Evolutionary conservation across 2,329 filamentous ascomycete species (phyloP).

Genomic region (Xylariaceae sp.): DNA sequence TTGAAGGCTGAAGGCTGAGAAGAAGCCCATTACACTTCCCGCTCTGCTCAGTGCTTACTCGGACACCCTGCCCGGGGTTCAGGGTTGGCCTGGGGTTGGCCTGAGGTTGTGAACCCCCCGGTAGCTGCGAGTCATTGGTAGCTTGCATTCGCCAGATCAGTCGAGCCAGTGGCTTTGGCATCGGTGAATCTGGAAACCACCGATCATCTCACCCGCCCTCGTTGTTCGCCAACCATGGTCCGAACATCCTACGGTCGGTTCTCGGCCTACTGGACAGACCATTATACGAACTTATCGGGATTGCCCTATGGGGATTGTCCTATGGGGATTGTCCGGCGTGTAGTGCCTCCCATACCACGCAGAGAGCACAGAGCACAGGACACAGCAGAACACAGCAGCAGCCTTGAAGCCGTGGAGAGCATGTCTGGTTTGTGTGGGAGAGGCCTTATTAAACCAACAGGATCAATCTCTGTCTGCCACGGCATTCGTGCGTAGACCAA

Average conservation of each 20-base stretch:
- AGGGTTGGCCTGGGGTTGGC: background rate
- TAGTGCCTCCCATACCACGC: background rate
- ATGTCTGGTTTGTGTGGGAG: background rate
- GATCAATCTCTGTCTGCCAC: background rate
- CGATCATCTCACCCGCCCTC: slow-evolving; percentile 9
- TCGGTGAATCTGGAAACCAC: slow-evolving; percentile 1
- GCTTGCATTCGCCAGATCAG: background rate
- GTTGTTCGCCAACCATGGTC: slow-evolving; percentile 1
- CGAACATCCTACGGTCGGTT: background rate
- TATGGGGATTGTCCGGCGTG: slow-evolving; percentile 28
- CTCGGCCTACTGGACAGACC: background rate
- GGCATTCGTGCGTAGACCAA: background rate
- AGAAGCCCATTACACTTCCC: too few species aligned
- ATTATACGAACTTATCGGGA: slow-evolving; percentile 19
- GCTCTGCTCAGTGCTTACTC: slow-evolving; percentile 13
- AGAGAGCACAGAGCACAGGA: too few species aligned
- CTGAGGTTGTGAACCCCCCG: background rate
- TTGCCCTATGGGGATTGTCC: slow-evolving; percentile 27
- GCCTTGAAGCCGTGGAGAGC: too few species aligned
- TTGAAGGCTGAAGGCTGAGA: too few species aligned
- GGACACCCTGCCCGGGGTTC: background rate
- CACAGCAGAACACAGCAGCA: too few species aligned
- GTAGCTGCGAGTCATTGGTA: background rate
- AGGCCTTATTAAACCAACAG: background rate
- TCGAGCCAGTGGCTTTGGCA: background rate